Percentiles rank a stretch among this genome's conserved stretches.
phyloP scores from a whole-genome alignment of 345 rosid genomes.

The Isatis tinctoria region DNA sequence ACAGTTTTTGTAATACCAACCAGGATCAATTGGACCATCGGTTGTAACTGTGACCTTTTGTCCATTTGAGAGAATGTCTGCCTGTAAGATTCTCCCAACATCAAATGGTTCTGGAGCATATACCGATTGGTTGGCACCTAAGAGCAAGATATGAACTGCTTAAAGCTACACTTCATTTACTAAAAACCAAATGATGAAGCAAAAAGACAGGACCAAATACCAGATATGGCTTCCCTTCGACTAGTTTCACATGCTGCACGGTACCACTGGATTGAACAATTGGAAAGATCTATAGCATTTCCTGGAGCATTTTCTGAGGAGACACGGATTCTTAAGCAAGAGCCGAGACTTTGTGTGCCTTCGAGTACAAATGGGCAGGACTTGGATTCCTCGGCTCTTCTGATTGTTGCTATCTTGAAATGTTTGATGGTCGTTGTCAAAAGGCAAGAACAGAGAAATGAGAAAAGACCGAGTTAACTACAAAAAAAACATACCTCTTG shows the following conservation, averaged over 20 bases:
- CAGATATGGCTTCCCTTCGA: conserved; percentile 70
- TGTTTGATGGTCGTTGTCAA: background rate
- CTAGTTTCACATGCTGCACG: conserved; percentile 69
- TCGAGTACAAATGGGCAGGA: conserved; percentile 50
- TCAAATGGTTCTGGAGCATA: conserved; percentile 99
- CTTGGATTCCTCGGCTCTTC: conserved; percentile 67
- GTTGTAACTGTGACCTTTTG: conserved; percentile 62
- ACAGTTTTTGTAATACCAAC: conserved; percentile 37
- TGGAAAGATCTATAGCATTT: conserved; percentile 50
- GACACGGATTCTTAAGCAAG: conserved; percentile 52
- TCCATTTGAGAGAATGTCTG: conserved; percentile 65
- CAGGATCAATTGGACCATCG: conserved; percentile 58
- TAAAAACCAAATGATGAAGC: background rate
- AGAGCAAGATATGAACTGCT: conserved; percentile 1
- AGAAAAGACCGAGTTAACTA: background rate
- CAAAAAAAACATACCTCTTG: conserved; percentile 51
- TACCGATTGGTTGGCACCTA: conserved; percentile 61
- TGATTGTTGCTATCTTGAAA: conserved; percentile 71
- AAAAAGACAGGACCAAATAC: conserved; percentile 31
- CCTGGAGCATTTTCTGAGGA: conserved; percentile 26
- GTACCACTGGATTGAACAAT: conserved; percentile 85
- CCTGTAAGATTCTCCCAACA: conserved; percentile 71
- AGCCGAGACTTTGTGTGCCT: conserved; percentile 80
- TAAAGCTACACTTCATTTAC: conserved; percentile 8
- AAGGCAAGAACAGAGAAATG: conserved; percentile 21